Evolutionary conservation across 345 rosid species (phyloP).

Genomic region (Adansonia digitata): DNA sequence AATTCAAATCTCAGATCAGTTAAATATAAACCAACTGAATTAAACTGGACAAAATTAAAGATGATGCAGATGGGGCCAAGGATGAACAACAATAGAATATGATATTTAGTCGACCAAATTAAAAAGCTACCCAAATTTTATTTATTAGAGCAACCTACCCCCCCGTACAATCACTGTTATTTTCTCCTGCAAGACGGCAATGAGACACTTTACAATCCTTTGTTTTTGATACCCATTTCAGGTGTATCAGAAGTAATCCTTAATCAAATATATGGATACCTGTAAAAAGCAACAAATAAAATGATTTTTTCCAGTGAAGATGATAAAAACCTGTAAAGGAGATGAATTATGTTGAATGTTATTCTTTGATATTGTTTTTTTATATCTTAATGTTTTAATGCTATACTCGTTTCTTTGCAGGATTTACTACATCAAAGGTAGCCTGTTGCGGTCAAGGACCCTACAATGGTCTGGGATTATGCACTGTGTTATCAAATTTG

Average conservation of each 20-base stretch:
- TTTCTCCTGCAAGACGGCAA: neutral
- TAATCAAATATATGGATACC: neutral
- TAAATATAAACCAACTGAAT: too few species aligned
- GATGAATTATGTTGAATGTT: too few species aligned
- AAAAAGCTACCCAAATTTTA: neutral
- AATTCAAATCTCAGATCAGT: too few species aligned
- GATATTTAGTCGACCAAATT: neutral
- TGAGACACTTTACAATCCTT: neutral
- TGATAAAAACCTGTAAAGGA: too few species aligned
- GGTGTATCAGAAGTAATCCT: neutral
- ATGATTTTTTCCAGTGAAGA: too few species aligned
- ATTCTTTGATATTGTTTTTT: too few species aligned
- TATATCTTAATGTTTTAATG: neutral
- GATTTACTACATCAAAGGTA: conserved; percentile 60
- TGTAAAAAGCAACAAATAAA: too few species aligned
- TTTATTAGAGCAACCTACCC: neutral
- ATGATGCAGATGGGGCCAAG: neutral
- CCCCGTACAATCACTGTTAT: too few species aligned
- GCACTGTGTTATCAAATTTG: conserved; percentile 62
- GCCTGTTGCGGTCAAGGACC: conserved; percentile 98
- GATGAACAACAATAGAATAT: neutral
- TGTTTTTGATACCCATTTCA: neutral
- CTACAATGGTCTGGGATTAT: conserved; percentile 73
- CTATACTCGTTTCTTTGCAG: conserved; percentile 23
- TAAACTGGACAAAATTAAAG: too few species aligned